These are phyloP conservation scores for Arabidopsis hybrid DNA, from an alignment of 441 rosid species.

Conservation along the genomic window DNA sequence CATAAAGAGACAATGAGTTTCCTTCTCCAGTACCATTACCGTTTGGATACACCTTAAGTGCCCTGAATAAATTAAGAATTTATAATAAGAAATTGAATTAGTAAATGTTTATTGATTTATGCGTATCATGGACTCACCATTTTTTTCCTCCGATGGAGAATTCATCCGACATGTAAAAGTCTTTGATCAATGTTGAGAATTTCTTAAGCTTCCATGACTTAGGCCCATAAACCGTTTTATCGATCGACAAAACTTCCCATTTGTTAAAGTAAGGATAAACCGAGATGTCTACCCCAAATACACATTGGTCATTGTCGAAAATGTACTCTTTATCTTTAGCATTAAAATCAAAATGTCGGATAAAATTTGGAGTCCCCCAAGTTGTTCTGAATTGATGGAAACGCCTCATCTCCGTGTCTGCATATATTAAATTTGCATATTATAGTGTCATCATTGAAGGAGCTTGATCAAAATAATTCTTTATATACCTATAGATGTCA, in stretches of 20 bases:
- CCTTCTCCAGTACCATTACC: constrained; percentile 25
- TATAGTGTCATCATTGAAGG: neutral
- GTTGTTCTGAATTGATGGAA: constrained; percentile 17
- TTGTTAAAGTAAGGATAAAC: constrained; percentile 22
- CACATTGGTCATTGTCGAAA: constrained; percentile 34
- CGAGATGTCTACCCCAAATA: constrained; percentile 26
- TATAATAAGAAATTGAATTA: too few relatives aligned
- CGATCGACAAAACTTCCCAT: constrained; percentile 27
- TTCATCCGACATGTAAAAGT: constrained; percentile 5
- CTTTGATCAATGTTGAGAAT: constrained; percentile 1
- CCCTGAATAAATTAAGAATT: constrained; percentile 5
- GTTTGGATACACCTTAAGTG: constrained; percentile 30
- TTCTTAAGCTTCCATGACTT: constrained; percentile 7
- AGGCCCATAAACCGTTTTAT: neutral
- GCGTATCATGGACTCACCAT: neutral
- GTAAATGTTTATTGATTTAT: neutral
- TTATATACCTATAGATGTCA: constrained; percentile 1
- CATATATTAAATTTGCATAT: neutral
- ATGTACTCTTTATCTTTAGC: neutral
- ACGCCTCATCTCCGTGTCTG: neutral
- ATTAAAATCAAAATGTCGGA: neutral
- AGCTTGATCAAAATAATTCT: neutral
- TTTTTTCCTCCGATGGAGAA: constrained; percentile 13
- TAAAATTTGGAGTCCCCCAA: constrained; percentile 6
- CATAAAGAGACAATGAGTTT: constrained; percentile 26